Percentiles rank a stretch among this genome's conserved stretches.
Conservation (phyloP, 805 yeast genomes). For the Candida koratica region DNA sequence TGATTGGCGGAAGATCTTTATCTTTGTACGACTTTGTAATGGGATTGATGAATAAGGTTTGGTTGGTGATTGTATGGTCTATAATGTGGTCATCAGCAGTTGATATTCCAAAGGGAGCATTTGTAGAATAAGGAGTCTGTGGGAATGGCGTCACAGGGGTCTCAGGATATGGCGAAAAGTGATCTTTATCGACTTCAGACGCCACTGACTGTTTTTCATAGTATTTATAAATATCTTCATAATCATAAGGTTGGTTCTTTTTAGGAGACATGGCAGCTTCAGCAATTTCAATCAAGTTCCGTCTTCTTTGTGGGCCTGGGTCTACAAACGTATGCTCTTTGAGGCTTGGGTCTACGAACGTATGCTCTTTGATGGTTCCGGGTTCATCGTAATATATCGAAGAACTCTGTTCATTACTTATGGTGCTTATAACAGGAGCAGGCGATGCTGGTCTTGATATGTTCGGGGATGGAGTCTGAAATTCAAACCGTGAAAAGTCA, state of each 20-base stretch:
- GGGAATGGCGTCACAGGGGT: not conserved
- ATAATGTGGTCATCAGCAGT: constrained; percentile 9
- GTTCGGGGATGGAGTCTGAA: constrained; percentile 21
- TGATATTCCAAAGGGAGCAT: constrained; percentile 8
- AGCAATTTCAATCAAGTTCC: constrained; percentile 15
- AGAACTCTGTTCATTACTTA: constrained; percentile 5
- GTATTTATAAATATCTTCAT: constrained; percentile 18
- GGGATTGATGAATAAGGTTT: constrained; percentile 14
- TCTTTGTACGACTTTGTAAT: constrained; percentile 6
- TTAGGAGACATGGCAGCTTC: constrained; percentile 13
- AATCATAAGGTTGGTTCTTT: constrained; percentile 10
- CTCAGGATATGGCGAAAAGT: constrained; percentile 17
- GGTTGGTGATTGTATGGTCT: constrained; percentile 10
- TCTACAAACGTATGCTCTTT: constrained; percentile 7
- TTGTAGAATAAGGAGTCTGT: constrained; percentile 11
- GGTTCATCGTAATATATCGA: constrained; percentile 9
- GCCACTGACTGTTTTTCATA: constrained; percentile 16
- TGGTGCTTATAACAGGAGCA: constrained; percentile 14
- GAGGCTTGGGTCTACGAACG: constrained; percentile 10
- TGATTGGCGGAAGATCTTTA: constrained; percentile 25
- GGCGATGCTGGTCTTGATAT: constrained; percentile 34
- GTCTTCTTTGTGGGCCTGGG: constrained; percentile 13
- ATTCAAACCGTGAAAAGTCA: constrained; percentile 32
- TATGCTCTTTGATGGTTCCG: not conserved
- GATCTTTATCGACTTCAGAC: constrained; percentile 10